phyloP scores from a whole-genome alignment of 2,329 filamentous ascomycete genomes.

The Colletotrichum sojae region DNA sequence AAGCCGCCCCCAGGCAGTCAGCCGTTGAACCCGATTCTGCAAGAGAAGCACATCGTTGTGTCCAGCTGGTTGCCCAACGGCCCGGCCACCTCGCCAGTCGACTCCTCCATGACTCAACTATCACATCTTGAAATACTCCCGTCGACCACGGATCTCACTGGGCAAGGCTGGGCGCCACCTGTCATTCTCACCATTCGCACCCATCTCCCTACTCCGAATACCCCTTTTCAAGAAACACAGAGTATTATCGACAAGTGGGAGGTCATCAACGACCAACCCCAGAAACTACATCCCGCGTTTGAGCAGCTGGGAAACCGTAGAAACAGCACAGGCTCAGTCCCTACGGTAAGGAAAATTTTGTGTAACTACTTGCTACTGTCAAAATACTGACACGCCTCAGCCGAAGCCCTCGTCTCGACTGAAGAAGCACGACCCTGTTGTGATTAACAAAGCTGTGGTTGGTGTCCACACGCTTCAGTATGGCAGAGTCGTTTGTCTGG shows the following conservation, averaged over 20 bases:
- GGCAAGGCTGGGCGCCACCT: slow-evolving; percentile 69
- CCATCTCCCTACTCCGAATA: slow-evolving; percentile 65
- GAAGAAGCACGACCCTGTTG: slow-evolving; percentile 76
- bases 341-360: slow-evolving; percentile 41
- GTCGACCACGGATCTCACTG: slow-evolving; percentile 70
- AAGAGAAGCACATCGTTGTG: slow-evolving; percentile 69
- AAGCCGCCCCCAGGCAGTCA: slow-evolving; percentile 62
- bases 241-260: slow-evolving; percentile 90
- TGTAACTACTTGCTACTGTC: not conserved
- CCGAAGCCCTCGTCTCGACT: slow-evolving; percentile 57
- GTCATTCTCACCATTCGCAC: slow-evolving; percentile 83
- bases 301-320: slow-evolving; percentile 79
- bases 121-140: slow-evolving; percentile 84
- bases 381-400: not conserved
- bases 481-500: slow-evolving; percentile 79
- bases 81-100: slow-evolving; percentile 57
- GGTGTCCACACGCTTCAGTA: slow-evolving; percentile 78
- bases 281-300: slow-evolving; percentile 80
- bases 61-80: slow-evolving; percentile 71
- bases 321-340: slow-evolving; percentile 58
- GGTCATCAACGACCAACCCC: slow-evolving; percentile 75
- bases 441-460: slow-evolving; percentile 79
- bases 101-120: slow-evolving; percentile 72
- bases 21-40: slow-evolving; percentile 66
- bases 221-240: slow-evolving; percentile 74